These are phyloP conservation scores for Phytophthora cajani DNA, from an alignment of 352 stramenopile species.

Conservation along the genomic window DNA sequence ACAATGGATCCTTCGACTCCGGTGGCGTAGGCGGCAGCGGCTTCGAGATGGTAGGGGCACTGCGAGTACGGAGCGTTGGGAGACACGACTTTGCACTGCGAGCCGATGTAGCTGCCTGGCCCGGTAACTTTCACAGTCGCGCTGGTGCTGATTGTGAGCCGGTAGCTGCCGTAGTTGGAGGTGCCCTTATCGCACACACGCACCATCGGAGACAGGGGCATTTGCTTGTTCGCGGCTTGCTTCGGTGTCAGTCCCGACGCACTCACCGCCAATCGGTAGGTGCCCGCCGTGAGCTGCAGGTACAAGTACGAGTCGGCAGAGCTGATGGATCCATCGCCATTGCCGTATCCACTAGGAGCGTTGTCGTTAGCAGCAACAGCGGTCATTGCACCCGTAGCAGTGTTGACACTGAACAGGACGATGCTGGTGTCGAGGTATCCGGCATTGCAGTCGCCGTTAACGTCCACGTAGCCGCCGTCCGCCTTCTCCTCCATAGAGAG, in stretches of 20 bases:
- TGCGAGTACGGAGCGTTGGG: conserved; percentile 44
- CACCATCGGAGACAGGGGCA: conserved; percentile 42
- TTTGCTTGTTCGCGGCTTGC: conserved; percentile 50
- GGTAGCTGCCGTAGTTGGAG: conserved; percentile 77
- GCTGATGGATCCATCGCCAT: conserved; percentile 59
- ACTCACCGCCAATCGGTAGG: conserved; percentile 68
- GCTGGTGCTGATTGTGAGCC: conserved; percentile 56
- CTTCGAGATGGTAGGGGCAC: conserved; percentile 69
- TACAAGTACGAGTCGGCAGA: conserved; percentile 64
- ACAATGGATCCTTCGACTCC: conserved; percentile 64
- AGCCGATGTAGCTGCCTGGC: conserved; percentile 68
- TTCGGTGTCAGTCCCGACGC: conserved; percentile 54
- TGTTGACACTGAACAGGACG: conserved; percentile 54
- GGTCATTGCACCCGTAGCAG: conserved; percentile 32
- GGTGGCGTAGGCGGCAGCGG: conserved; percentile 35
- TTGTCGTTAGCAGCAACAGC: conserved; percentile 48
- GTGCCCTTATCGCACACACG: conserved; percentile 53
- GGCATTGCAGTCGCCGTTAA: conserved; percentile 78
- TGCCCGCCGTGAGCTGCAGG: conserved; percentile 41
- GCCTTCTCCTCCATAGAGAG: conserved; percentile 64
- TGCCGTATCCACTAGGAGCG: conserved; percentile 49
- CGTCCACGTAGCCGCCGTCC: conserved; percentile 49
- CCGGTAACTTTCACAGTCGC: conserved; percentile 37
- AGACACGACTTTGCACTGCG: conserved; percentile 47
- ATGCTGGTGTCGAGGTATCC: conserved; percentile 71